Evolutionary conservation across 345 rosid genomes (phyloP).

Genomic region (Trapa bicornis): DNA sequence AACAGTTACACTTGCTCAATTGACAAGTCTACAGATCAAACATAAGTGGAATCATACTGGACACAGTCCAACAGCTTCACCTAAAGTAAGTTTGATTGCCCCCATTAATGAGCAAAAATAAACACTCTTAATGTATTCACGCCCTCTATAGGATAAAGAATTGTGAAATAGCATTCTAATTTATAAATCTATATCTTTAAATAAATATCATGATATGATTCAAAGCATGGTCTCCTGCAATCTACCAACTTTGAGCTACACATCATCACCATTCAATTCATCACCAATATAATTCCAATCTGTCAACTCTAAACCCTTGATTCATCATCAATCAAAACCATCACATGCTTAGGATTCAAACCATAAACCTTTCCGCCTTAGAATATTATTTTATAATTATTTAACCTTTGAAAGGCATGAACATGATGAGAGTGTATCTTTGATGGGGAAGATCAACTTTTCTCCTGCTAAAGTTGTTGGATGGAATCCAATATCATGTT

Average conservation of each 20-base stretch:
- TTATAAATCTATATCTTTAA: background rate
- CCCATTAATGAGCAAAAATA: background rate
- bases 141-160: background rate
- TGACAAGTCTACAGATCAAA: background rate
- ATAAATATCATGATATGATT: background rate
- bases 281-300: background rate
- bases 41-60: background rate
- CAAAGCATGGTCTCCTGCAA: background rate
- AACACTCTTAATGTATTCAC: background rate
- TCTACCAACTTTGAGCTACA: background rate
- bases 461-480: too few relatives aligned
- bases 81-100: background rate
- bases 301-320: background rate
- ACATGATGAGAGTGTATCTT: too few relatives aligned
- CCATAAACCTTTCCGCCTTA: background rate
- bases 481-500: too few relatives aligned
- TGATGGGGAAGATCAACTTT: too few relatives aligned
- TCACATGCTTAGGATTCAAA: background rate
- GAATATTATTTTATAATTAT: too few relatives aligned
- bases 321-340: background rate
- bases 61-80: background rate
- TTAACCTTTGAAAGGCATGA: too few relatives aligned
- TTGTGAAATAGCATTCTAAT: background rate
- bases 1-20: background rate
- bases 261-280: background rate